Percentiles rank a stretch among this genome's conserved stretches.
Evolutionary conservation across 108 stramenopile genomes (phyloP).

Genomic region (Aurantiochytrium sp.): DNA sequence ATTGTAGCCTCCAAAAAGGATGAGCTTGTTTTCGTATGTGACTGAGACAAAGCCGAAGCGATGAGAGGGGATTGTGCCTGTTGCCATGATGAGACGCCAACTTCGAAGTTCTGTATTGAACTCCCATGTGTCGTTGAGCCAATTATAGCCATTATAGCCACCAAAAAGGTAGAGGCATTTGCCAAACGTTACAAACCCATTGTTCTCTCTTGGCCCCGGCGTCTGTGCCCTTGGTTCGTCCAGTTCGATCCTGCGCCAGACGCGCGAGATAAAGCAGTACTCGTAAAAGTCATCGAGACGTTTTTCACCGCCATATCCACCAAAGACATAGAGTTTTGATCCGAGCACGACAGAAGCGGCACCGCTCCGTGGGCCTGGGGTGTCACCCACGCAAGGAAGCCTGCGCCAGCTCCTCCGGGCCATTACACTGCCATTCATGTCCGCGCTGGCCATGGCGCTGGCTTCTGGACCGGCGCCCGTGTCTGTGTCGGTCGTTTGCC

Average conservation of each 20-base stretch:
- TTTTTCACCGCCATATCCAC: conserved; percentile 35
- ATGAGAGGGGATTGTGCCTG: conserved; percentile 53
- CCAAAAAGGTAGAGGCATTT: conserved; percentile 73
- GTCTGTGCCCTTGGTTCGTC: not conserved
- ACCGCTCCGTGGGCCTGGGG: conserved; percentile 35
- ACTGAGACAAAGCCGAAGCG: conserved; percentile 84
- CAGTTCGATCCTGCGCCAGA: not conserved
- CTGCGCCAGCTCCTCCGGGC: not conserved
- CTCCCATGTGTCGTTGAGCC: conserved; percentile 84
- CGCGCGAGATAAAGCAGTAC: conserved; percentile 7
- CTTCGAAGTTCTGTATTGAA: conserved; percentile 61
- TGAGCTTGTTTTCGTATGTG: conserved; percentile 72
- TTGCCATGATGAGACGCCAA: not conserved
- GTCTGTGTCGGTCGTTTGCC: not conserved
- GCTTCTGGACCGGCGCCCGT: not conserved
- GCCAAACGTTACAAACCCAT: not conserved
- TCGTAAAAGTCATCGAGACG: conserved; percentile 43
- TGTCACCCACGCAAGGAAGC: not conserved
- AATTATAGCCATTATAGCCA: conserved; percentile 67
- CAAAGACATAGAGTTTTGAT: conserved; percentile 37
- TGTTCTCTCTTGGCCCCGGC: not conserved
- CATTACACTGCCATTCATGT: not conserved
- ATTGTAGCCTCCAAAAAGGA: conserved; percentile 84
- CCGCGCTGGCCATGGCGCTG: not conserved
- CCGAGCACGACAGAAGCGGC: conserved; percentile 37